Percentiles rank a stretch among this genome's conserved stretches.
Evolutionary conservation across 768 basidiomycete genomes (phyloP).

Genomic region (Scleroderma bovista): DNA sequence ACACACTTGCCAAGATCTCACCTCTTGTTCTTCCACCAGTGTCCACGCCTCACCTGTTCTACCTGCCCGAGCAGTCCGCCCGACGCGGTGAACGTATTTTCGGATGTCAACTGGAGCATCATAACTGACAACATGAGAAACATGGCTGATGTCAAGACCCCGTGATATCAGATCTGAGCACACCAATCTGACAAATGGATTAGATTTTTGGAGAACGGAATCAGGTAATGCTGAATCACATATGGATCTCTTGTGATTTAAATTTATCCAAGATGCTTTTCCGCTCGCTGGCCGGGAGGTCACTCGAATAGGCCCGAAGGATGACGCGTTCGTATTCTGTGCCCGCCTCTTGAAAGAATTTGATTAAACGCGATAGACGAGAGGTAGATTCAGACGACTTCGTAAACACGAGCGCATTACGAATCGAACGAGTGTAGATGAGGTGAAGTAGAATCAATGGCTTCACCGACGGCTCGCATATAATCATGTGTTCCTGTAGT

Average conservation of each 20-base stretch:
- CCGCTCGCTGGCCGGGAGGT: constrained; percentile 68
- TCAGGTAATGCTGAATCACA: constrained; percentile 45
- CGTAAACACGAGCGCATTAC: constrained; percentile 88
- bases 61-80: constrained; percentile 93
- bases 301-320: constrained; percentile 80
- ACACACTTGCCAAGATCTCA: constrained; percentile 19
- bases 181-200: constrained; percentile 59
- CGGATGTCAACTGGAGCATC: constrained; percentile 96
- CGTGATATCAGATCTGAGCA: constrained; percentile 95
- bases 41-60: constrained; percentile 88
- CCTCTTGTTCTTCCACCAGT: constrained; percentile 92
- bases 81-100: constrained; percentile 97
- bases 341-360: constrained; percentile 65
- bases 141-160: constrained; percentile 91
- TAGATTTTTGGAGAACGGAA: not conserved
- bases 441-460: constrained; percentile 89
- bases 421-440: constrained; percentile 53
- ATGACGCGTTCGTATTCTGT: constrained; percentile 29
- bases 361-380: constrained; percentile 75
- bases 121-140: constrained; percentile 91
- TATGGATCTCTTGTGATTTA: constrained; percentile 70
- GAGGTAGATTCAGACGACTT: constrained; percentile 90
- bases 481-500: constrained; percentile 77
- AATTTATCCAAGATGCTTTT: constrained; percentile 76
- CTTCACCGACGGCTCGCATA: constrained; percentile 74